Evolutionary conservation across 2,329 filamentous ascomycete species (phyloP), one percentile per base, ranked within the genome.

Genomic region (Fusarium cyanostomum): DNA sequence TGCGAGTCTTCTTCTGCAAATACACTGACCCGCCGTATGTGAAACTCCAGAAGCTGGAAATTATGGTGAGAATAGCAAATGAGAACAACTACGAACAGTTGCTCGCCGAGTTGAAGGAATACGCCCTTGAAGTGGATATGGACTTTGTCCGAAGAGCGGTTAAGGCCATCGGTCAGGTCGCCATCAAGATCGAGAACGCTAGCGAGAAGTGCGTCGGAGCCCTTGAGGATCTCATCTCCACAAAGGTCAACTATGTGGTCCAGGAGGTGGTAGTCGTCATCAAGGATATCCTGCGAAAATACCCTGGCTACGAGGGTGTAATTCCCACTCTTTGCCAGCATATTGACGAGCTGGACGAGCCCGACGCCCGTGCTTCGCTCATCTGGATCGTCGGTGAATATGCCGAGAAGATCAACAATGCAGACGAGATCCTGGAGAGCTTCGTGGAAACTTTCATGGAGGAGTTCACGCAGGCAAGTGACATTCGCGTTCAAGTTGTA

Each of bases 381-480:
- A 98, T 99, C 72, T 99, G 95, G 95, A 98, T 99, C 68, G 94
- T 99, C 7, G 95, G 95, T 68, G 95, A 99, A 76, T 99, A 99
- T 74, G 95, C 95, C 1, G 95, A 99, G 81, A 99, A 99, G 83
- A 99, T 99, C 73, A 96, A 87, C 80, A 98, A 99, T 71, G 95
- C 95, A n/a, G 93, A 94, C 64, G 92, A 98, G 69, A 98, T 99
- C 62, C 79, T 99, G 57, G 85, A 88, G 49, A 89, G 91, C 15
- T 99, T 99, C 73, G 94, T 97, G 11, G 95, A 98, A 53, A 90
- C 89, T 1, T 98, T 99, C 76, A 91, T 91, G 75, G 95, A 98
- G 75, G 95, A 99, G 76, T 98, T 97, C 74, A 95, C 94, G 49
- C 94, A 96, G 82, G 91, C 92, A 75, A 68, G 85, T 76, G 37